These are phyloP conservation scores for Marasmius fiardii DNA, from an alignment of 1,284 basidiomycete genomes.

Conservation along the genomic window DNA sequence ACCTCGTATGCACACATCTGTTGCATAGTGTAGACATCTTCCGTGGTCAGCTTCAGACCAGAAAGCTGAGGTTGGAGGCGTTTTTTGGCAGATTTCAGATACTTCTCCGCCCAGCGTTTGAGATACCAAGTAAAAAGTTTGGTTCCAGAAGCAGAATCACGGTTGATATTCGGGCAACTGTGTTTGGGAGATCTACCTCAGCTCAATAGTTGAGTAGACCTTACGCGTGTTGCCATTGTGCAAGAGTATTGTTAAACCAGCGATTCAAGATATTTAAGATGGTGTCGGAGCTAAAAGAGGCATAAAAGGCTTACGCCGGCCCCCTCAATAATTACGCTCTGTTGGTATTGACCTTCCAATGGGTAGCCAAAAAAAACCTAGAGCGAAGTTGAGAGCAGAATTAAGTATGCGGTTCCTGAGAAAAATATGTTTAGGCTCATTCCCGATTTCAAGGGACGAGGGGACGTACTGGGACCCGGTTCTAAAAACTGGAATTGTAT, in stretches of 20 bases:
- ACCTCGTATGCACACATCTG: conserved; percentile 86
- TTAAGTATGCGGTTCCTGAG: conserved; percentile 61
- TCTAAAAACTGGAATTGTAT: conserved; percentile 79
- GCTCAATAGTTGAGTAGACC: conserved; percentile 13
- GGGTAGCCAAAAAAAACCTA: conserved; percentile 89
- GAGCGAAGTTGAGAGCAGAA: conserved; percentile 81
- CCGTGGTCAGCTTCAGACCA: conserved; percentile 66
- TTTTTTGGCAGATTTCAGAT: conserved; percentile 62
- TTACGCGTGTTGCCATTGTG: conserved; percentile 70
- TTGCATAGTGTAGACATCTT: conserved; percentile 74
- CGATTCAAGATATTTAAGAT: conserved; percentile 1
- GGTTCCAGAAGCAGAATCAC: conserved; percentile 41
- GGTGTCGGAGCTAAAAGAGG: background rate
- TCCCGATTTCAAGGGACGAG: conserved; percentile 1
- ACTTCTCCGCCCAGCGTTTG: conserved; percentile 63
- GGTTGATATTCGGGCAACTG: conserved; percentile 62
- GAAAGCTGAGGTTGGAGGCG: conserved; percentile 57
- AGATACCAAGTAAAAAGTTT: conserved; percentile 58
- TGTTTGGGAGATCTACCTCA: background rate
- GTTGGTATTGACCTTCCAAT: conserved; percentile 72
- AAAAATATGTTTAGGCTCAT: background rate
- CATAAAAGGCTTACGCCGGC: conserved; percentile 41
- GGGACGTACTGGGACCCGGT: conserved; percentile 76
- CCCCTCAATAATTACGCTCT: conserved; percentile 78
- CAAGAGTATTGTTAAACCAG: conserved; percentile 78